phyloP scores from a whole-genome alignment of 192 early-diverging fungal species.

The Entomortierella lignicola region DNA sequence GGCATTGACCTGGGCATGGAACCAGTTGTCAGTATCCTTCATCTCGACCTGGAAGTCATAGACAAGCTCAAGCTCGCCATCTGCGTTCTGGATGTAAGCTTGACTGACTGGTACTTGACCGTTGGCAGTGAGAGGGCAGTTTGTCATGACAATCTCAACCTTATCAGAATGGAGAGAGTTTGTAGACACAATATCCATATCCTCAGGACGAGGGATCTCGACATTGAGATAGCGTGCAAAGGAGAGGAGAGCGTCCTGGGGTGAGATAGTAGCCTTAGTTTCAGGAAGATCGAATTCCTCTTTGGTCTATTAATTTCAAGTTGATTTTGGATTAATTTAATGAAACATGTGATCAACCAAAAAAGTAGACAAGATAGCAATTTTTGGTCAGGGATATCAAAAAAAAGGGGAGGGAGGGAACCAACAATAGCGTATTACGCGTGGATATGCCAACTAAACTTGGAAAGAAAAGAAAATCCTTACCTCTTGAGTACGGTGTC shows the following conservation, averaged over 20 bases:
- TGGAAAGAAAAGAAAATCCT: neutral
- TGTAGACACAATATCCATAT: slow-evolving; percentile 53
- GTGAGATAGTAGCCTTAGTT: slow-evolving; percentile 58
- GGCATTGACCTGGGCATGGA: slow-evolving; percentile 76
- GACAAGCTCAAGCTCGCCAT: slow-evolving; percentile 72
- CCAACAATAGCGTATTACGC: neutral
- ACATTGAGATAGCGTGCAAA: slow-evolving; percentile 71
- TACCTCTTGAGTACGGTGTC: slow-evolving; percentile 40
- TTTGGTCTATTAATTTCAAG: neutral
- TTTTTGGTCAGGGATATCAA: too few relatives aligned
- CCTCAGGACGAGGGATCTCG: slow-evolving; percentile 62
- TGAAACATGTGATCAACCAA: neutral
- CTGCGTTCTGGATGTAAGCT: slow-evolving; percentile 72
- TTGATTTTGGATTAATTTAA: neutral
- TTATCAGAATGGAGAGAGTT: slow-evolving; percentile 54
- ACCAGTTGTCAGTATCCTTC: slow-evolving; percentile 79
- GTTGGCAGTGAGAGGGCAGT: slow-evolving; percentile 64
- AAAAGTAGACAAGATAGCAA: neutral
- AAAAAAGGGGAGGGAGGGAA: neutral
- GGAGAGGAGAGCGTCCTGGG: slow-evolving; percentile 76
- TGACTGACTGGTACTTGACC: slow-evolving; percentile 68
- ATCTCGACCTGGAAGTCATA: slow-evolving; percentile 88
- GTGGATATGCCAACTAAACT: too few relatives aligned
- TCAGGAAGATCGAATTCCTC: slow-evolving; percentile 11
- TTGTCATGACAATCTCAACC: slow-evolving; percentile 53